Evolutionary conservation across 2,329 filamentous ascomycete species (phyloP).

Genomic region (Cordyceps sp.): DNA sequence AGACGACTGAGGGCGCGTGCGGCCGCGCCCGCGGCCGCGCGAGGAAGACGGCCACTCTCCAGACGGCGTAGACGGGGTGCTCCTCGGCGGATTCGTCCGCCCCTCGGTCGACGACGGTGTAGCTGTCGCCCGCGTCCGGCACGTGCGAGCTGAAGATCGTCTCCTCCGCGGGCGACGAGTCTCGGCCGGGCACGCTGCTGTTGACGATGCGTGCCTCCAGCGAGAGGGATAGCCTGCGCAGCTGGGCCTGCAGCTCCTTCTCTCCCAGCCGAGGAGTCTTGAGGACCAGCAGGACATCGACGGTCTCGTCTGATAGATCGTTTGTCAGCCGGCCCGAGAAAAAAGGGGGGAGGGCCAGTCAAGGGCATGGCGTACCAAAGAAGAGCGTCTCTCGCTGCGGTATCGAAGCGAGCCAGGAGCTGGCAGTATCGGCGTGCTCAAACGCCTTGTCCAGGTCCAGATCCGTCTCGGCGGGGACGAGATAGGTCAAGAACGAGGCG

Average conservation of each 20-base stretch:
- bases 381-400: slow-evolving; percentile 48
- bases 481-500: slow-evolving; percentile 40
- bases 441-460: slow-evolving; percentile 37
- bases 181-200: slow-evolving; percentile 29
- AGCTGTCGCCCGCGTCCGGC: slow-evolving; percentile 29
- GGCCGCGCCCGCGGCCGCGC: slow-evolving; percentile 45
- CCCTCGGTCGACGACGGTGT: slow-evolving; percentile 22
- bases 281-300: slow-evolving; percentile 52
- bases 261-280: slow-evolving; percentile 45
- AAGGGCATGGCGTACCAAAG: slow-evolving; percentile 40
- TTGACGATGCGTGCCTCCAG: slow-evolving; percentile 52
- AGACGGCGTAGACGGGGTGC: slow-evolving; percentile 35
- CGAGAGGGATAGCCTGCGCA: slow-evolving; percentile 46
- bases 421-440: slow-evolving; percentile 22
- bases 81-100: slow-evolving; percentile 8
- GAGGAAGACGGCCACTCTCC: slow-evolving; percentile 44
- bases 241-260: slow-evolving; percentile 35
- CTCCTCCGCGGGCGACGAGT: slow-evolving; percentile 34
- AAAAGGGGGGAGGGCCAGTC: slow-evolving; percentile 14
- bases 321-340: slow-evolving; percentile 4
- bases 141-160: slow-evolving; percentile 40
- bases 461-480: slow-evolving; percentile 40
- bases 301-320: slow-evolving; percentile 47
- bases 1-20: slow-evolving; percentile 48
- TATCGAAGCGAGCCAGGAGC: slow-evolving; percentile 37